Percentiles rank a stretch among this genome's conserved stretches.
Conservation (phyloP, 345 rosid genomes). For the Balakata baccata region DNA sequence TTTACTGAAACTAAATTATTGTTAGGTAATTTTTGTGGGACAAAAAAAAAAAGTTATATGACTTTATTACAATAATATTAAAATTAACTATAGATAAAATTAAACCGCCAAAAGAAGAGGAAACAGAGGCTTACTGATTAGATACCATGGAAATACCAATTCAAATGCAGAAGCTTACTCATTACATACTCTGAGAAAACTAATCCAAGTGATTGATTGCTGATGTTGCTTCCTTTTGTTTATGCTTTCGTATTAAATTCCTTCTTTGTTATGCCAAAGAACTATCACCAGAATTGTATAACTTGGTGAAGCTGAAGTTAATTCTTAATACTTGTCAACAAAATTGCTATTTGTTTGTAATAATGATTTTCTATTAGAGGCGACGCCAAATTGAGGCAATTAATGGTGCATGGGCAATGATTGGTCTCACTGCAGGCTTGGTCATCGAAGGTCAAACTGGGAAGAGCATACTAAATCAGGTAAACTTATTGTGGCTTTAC, state of each 20-base stretch:
- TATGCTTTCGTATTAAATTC: not conserved
- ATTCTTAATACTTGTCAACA: not conserved
- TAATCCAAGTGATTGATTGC: not conserved
- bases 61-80: too few relatives aligned
- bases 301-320: not conserved
- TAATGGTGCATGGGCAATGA: slow-evolving; percentile 92
- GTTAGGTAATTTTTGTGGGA: too few relatives aligned
- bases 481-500: slow-evolving; percentile 12
- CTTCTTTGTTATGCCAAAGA: not conserved
- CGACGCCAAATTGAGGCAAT: slow-evolving; percentile 81
- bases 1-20: too few relatives aligned
- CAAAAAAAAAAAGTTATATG: too few relatives aligned
- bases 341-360: not conserved
- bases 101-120: too few relatives aligned
- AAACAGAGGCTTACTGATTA: not conserved
- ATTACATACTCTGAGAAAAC: not conserved
- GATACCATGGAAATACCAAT: not conserved
- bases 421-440: slow-evolving; percentile 73
- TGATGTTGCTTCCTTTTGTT: not conserved
- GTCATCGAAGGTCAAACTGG: slow-evolving; percentile 88
- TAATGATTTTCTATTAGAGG: slow-evolving; percentile 39
- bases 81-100: too few relatives aligned
- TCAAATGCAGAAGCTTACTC: not conserved
- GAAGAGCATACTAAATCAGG: slow-evolving; percentile 65
- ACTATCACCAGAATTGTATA: not conserved